Evolutionary conservation across 306 rosid species (phyloP), one percentile per base, ranked within the genome.

Genomic region (Potentilla sterilis): DNA sequence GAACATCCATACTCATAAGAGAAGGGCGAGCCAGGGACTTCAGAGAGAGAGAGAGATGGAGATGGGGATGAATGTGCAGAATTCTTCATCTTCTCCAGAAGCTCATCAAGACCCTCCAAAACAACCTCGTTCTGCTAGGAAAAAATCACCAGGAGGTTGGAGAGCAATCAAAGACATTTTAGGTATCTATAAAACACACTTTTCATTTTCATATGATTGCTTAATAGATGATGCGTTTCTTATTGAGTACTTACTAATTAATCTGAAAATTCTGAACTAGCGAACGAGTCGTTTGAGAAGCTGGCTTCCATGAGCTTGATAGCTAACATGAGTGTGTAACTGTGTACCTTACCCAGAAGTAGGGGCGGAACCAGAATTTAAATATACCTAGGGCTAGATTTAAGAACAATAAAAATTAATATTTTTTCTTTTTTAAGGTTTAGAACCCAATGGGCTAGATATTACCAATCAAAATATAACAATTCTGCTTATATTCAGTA

Each of bases 291-390:
- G 14, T 91, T 93, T 54, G 98, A 93, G 90, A 93, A 93, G 83
- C 67, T 93, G 87, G 91, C 97, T 38, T 88, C 97, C 2, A 93
- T 93, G 97, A 91, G 97, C 80, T 84, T 93, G 86, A 78, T 88
- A 52, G 69, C 91, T 1, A 93, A 93, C 70, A 76, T 89, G 18
- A 79, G 90, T 51, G 73, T 89, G 80, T 91, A 93, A n/a, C n/a
- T n/a, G n/a, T n/a, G n/a, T n/a, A n/a, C n/a, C n/a, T n/a, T n/a
- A n/a, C n/a, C n/a, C n/a, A n/a, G n/a, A n/a, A n/a, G n/a, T n/a
- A n/a, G n/a, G n/a, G n/a, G n/a, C n/a, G n/a, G n/a, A n/a, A n/a
- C n/a, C n/a, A n/a, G n/a, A n/a, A n/a, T n/a, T n/a, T n/a, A n/a
- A n/a, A n/a, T n/a, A n/a, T n/a, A n/a, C n/a, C n/a, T n/a, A n/a